phyloP scores from a whole-genome alignment of 164 flowering plant species.

The Buxus sempervirens region DNA sequence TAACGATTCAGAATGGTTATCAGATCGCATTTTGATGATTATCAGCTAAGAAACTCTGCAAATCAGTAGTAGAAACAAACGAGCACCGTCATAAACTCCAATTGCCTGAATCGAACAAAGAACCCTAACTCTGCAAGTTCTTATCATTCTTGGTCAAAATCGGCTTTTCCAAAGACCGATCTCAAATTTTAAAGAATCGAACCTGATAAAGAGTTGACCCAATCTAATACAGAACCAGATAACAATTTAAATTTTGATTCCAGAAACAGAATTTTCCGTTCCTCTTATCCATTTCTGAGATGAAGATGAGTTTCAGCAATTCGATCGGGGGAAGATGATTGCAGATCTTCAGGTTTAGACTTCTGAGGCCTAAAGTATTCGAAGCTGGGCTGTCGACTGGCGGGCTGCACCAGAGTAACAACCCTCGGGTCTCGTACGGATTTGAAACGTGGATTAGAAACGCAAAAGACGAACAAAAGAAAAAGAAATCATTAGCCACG shows the following conservation, averaged over 20 bases:
- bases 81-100: slow-evolving; percentile 2
- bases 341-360: too few species aligned
- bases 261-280: not conserved
- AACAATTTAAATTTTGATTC: not conserved
- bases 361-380: too few species aligned
- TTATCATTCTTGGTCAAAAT: not conserved
- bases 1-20: not conserved
- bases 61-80: slow-evolving; percentile 6
- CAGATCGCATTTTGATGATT: not conserved
- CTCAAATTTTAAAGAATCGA: not conserved
- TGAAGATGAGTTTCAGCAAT: not conserved
- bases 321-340: too few species aligned
- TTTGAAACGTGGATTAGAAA: too few species aligned
- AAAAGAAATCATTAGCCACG: too few species aligned
- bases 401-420: too few species aligned
- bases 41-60: slow-evolving; percentile 17
- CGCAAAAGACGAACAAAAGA: too few species aligned
- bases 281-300: not conserved
- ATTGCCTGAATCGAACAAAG: not conserved
- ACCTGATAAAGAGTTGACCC: slow-evolving; percentile 4
- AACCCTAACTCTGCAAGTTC: not conserved
- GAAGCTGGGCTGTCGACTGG: too few species aligned
- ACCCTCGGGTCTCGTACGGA: too few species aligned
- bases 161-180: not conserved
- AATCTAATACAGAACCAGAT: slow-evolving; percentile 8